Base-by-base conservation (phyloP, 1,139 yeast genomes). In the Groenewaldozyma sp. region DNA sequence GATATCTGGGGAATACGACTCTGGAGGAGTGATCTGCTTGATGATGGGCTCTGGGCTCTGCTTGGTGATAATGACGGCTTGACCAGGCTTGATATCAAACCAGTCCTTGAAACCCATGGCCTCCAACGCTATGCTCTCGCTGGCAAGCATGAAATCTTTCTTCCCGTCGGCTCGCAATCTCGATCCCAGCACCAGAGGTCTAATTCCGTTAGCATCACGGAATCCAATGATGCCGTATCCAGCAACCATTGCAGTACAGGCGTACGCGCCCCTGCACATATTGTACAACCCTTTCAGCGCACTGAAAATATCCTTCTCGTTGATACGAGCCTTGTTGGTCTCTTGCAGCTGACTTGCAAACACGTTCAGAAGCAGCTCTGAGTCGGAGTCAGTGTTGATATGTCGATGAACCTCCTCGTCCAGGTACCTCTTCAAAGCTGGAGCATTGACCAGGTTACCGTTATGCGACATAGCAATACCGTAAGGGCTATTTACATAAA, bases 381-480 rank as follows among this genome's bases (percentile, higher is more conserved):
- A 82, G 64, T 91, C 98, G 20, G 94, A 82, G 61, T 88, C 98
- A 17, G 98, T 91, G 65, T 91, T 91, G 59, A 91, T 86, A 58
- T 91, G 98, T 58, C 98, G 82, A 63, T 93, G 98, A 26, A 87
- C 96, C 35, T 74, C 86, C 60, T 86, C 94, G 59, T 91, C 98
- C 66, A 91, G 73, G 58, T 82, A 81, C 52, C 75, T 70, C 53
- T 79, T 74, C 55, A 91, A 71, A 45, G 82, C 83, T 13, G 71
- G 74, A 5, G 94, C 83, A 61, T 91, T 93, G 44, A 88, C 95
- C 56, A 91, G 71, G 62, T 93, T 91, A 54, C 98, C 98, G 60
- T 91, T 91, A 63, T 91, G 98, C 44, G 93, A 76, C 60, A 93
- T 60, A 34, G 83, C 75, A 47, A 91, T 79, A 42, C 98, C 98